Evolutionary conservation across 306 rosid genomes (phyloP).

Genomic region (Acmispon strigosus): DNA sequence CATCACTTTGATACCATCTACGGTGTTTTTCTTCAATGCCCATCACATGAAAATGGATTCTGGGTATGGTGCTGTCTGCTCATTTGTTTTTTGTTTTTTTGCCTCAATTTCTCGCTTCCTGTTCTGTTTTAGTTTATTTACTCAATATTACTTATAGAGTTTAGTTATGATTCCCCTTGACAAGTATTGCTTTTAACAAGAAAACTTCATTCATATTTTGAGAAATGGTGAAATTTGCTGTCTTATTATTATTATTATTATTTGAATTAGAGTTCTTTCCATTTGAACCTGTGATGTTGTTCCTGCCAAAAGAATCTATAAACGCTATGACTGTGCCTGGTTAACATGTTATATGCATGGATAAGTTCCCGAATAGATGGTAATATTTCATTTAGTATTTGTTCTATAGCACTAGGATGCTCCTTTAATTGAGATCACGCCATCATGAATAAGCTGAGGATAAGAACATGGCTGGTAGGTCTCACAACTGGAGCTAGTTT

Average conservation of each 20-base stretch:
- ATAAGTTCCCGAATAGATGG: neutral
- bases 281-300: neutral
- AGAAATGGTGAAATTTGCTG: neutral
- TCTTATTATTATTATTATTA: neutral
- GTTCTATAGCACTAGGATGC: neutral
- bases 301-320: neutral
- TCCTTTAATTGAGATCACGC: neutral
- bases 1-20: constrained; percentile 70
- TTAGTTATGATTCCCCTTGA: neutral
- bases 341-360: neutral
- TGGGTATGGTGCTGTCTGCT: constrained; percentile 38
- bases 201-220: neutral
- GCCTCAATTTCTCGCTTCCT: neutral
- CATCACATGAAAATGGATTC: constrained; percentile 98
- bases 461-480: neutral
- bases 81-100: neutral
- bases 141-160: neutral
- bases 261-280: neutral
- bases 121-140: neutral
- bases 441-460: neutral
- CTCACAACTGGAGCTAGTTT: neutral
- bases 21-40: constrained; percentile 87
- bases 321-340: neutral
- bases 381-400: neutral
- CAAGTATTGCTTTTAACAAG: neutral